These are phyloP conservation scores for Neostapfia colusana DNA, from an alignment of 176 grass and related monocot species.

Conservation along the genomic window DNA sequence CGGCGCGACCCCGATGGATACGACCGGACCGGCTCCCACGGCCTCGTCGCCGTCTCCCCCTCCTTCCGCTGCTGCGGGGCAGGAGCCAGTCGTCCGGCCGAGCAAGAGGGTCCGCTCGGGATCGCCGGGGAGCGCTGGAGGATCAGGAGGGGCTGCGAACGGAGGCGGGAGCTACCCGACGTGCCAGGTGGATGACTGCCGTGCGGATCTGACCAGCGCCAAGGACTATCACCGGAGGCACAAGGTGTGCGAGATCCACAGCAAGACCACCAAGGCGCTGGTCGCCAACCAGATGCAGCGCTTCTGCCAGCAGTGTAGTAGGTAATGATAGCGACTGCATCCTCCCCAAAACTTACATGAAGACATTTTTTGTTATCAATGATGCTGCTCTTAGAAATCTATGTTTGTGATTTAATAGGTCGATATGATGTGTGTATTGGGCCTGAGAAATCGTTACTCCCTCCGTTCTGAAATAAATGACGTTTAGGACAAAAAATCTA, in stretches of 20 bases:
- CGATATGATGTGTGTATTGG: background rate
- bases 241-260: constrained; percentile 90
- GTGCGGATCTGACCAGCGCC: constrained; percentile 75
- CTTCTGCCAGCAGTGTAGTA: constrained; percentile 99
- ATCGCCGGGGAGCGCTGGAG: constrained; percentile 58
- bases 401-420: constrained; percentile 2
- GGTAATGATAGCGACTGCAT: constrained; percentile 55
- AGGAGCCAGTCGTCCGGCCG: constrained; percentile 51
- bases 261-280: constrained; percentile 85
- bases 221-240: constrained; percentile 95
- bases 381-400: constrained; percentile 11
- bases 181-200: constrained; percentile 98
- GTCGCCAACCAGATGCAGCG: constrained; percentile 91
- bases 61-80: background rate
- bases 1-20: constrained; percentile 27
- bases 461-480: too few relatives aligned
- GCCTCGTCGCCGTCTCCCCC: constrained; percentile 44
- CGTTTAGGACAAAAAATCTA: too few relatives aligned
- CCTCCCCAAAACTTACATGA: background rate
- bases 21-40: constrained; percentile 26
- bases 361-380: constrained; percentile 16
- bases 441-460: too few relatives aligned
- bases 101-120: constrained; percentile 80
- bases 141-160: constrained; percentile 6
- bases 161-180: constrained; percentile 65